Evolutionary conservation across 1,284 basidiomycete genomes (phyloP).

Genomic region (Trichosporon coremiiforme): DNA sequence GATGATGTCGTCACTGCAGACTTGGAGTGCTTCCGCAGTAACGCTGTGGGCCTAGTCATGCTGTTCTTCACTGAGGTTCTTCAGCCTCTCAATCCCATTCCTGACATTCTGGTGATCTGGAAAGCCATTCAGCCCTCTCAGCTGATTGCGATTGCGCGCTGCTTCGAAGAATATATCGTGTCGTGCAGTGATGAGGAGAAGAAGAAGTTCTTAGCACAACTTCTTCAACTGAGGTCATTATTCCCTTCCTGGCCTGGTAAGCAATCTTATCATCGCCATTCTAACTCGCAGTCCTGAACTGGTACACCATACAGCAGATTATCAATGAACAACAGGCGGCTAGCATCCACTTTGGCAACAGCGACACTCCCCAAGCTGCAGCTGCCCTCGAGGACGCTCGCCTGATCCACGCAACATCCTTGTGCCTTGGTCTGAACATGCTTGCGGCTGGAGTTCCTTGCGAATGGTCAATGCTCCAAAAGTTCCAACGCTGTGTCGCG

Average conservation of each 20-base stretch:
- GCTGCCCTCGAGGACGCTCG: conserved; percentile 41
- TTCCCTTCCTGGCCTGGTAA: conserved; percentile 45
- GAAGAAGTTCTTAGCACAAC: conserved; percentile 34
- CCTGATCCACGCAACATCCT: conserved; percentile 36
- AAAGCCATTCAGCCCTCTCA: conserved; percentile 39
- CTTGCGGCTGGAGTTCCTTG: conserved; percentile 41
- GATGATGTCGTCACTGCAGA: conserved; percentile 38
- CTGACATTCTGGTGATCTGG: conserved; percentile 40
- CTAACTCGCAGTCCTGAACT: conserved; percentile 40
- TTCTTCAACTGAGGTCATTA: conserved; percentile 32
- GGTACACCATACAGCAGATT: conserved; percentile 43
- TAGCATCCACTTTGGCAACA: conserved; percentile 32
- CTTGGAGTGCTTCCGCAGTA: conserved; percentile 34
- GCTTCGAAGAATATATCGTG: conserved; percentile 46
- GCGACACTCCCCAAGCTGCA: conserved; percentile 29
- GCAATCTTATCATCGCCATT: conserved; percentile 14
- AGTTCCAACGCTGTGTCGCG: conserved; percentile 50
- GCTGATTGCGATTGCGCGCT: conserved; percentile 38
- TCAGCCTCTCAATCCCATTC: conserved; percentile 32
- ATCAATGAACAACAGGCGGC: conserved; percentile 39
- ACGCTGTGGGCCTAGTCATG: conserved; percentile 38
- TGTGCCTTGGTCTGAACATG: conserved; percentile 47
- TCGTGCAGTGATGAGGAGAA: conserved; percentile 47
- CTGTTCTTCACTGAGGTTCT: conserved; percentile 41
- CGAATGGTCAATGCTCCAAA: conserved; percentile 39